These are phyloP conservation scores for Phytophthora capsici DNA, from an alignment of 352 stramenopile species.

Conservation along the genomic window DNA sequence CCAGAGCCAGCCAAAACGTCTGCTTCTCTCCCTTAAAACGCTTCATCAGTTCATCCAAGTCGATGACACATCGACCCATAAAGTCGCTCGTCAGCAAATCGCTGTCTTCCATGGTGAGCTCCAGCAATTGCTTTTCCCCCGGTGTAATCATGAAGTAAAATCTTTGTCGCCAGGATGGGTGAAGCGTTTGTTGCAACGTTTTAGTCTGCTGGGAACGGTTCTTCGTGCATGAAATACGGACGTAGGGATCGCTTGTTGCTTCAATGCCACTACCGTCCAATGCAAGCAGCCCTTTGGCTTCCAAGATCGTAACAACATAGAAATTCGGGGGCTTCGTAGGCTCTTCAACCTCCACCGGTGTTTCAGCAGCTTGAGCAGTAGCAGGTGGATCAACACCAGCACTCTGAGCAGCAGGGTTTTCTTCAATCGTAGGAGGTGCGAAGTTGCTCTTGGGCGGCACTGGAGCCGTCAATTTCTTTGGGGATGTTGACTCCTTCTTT, in stretches of 20 bases:
- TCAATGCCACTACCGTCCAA: conserved; percentile 62
- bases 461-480: conserved; percentile 7
- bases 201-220: conserved; percentile 69
- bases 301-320: conserved; percentile 71
- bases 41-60: conserved; percentile 65
- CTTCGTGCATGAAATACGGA: conserved; percentile 60
- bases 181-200: conserved; percentile 67
- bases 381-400: neutral
- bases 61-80: conserved; percentile 71
- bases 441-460: conserved; percentile 2
- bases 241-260: conserved; percentile 73
- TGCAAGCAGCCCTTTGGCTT: conserved; percentile 59
- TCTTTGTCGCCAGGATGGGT: conserved; percentile 68
- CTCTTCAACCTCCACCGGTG: conserved; percentile 1
- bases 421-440: conserved; percentile 2
- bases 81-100: conserved; percentile 78
- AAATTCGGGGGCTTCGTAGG: conserved; percentile 48
- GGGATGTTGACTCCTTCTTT: conserved; percentile 9
- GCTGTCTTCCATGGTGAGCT: conserved; percentile 67
- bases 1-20: conserved; percentile 72
- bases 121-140: conserved; percentile 52
- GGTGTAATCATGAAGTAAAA: conserved; percentile 70
- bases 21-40: conserved; percentile 57
- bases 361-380: neutral
- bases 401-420: conserved; percentile 14